Base-by-base conservation (phyloP, 495 filamentous ascomycete genomes). In the Parathielavia hyrcaniae region DNA sequence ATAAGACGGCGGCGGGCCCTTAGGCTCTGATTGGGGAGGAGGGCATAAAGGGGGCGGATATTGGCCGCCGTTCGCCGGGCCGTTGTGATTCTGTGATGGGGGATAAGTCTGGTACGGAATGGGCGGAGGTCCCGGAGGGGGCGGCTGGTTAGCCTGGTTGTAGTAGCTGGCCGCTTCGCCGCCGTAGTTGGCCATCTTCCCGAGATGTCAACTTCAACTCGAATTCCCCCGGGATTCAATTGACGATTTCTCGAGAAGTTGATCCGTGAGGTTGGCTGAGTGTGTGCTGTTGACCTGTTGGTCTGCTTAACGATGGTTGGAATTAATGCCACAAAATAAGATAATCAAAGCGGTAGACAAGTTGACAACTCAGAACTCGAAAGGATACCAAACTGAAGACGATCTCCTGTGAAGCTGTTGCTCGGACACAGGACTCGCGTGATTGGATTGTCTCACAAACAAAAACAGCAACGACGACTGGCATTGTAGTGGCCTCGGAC, bases 1-100 rank as follows among this genome's bases (percentile, higher is more conserved):
- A 63, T 91, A 97, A 16, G 75, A 79, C 13, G 76, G 75, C 64
- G 88, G 79, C 51, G 77, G 52, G 0, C 54, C 36, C 43, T 62
- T 58, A n/a, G 49, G 54, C 17, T 63, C 51, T 1, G 52, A 19
- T n/a, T 48, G 50, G 20, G 63, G 62, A 20, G 62, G 61, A 16
- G 60, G 61, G 11, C 57, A 51, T 10, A 45, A 53, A 0, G 63
- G 67, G 5, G 66, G 66, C 4, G 55, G 41, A 11, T 67, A 56
- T 8, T 55, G 52, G 48, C 40, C 36, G n/a, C 47, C 51, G 13
- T 55, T 19, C 13, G 50, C 16, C 17, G 49, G 39, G 3, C 34
- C 51, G 45, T 66, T 58, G 55, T 62, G 57, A 40, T 64, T 56
- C 26, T 60, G 50, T 34, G 62, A 62, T 11, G 57, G 61, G 6